phyloP scores from a whole-genome alignment of 1,284 basidiomycete genomes.

The Taiwanofungus camphoratus region DNA sequence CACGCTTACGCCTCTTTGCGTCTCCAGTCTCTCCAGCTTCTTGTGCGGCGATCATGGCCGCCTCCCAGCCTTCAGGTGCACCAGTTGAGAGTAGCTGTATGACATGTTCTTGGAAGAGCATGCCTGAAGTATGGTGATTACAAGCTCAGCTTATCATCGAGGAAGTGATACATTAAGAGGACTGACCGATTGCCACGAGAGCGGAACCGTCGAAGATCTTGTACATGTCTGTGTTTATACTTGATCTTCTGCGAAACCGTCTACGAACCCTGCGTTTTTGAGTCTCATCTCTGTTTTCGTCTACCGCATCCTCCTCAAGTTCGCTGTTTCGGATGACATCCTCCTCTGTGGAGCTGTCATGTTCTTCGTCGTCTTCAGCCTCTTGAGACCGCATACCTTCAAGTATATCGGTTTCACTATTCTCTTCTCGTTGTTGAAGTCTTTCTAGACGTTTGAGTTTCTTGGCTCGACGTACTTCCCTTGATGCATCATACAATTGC shows the following conservation, averaged over 20 bases:
- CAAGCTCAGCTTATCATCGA: neutral
- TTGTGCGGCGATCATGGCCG: slow-evolving; percentile 17
- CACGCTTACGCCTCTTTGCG: neutral
- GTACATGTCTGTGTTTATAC: slow-evolving; percentile 56
- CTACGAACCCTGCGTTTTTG: no score
- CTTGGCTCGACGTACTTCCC: slow-evolving; percentile 38
- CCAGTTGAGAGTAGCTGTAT: slow-evolving; percentile 34
- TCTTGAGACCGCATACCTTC: no score
- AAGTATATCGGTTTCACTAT: no score
- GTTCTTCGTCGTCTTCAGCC: slow-evolving; percentile 6
- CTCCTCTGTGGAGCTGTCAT: slow-evolving; percentile 12
- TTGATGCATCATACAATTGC: slow-evolving; percentile 47
- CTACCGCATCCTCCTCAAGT: no score
- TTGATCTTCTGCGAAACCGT: no score
- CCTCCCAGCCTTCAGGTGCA: slow-evolving; percentile 40
- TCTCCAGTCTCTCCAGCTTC: neutral
- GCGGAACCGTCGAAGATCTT: slow-evolving; percentile 67
- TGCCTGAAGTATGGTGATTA: slow-evolving; percentile 35
- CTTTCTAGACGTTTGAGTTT: slow-evolving; percentile 24
- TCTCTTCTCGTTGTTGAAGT: neutral
- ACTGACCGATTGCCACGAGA: slow-evolving; percentile 61
- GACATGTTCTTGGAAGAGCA: slow-evolving; percentile 64
- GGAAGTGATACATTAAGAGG: neutral
- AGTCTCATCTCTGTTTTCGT: no score
- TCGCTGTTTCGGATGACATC: slow-evolving; percentile 11